Conservation (phyloP, 805 yeast species). For the Schwanniomyces pseudopolymorphus region DNA sequence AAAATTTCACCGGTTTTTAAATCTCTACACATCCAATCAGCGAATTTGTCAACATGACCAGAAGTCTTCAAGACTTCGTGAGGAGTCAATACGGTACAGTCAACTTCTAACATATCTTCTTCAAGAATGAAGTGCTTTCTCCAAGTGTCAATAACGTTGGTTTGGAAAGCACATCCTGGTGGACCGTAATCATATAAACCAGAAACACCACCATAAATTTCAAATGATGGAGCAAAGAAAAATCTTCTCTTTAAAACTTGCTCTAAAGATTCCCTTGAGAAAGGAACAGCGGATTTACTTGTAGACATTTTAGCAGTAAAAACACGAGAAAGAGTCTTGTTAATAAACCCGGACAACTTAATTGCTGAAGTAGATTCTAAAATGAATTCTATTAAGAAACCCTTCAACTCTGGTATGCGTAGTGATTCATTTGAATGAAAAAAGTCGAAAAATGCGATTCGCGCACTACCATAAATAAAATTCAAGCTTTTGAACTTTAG, state of each 20-base stretch:
- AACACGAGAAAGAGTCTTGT: constrained; percentile 6
- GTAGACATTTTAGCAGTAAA: constrained; percentile 26
- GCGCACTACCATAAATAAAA: neutral
- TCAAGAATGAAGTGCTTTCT: constrained; percentile 96
- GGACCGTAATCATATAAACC: constrained; percentile 99
- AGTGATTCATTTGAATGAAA: neutral
- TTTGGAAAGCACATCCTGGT: constrained; percentile 98
- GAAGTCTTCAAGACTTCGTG: constrained; percentile 97
- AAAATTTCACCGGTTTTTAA: constrained; percentile 95
- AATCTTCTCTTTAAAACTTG: constrained; percentile 91
- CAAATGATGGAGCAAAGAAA: constrained; percentile 97
- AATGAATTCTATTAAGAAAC: constrained; percentile 1
- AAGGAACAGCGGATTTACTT: constrained; percentile 35
- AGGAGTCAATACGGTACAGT: constrained; percentile 97
- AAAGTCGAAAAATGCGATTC: neutral
- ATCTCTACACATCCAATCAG: constrained; percentile 99
- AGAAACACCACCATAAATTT: constrained; percentile 96
- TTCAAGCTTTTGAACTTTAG: no score
- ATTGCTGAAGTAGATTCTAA: constrained; percentile 2
- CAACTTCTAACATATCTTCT: constrained; percentile 99
- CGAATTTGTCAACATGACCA: constrained; percentile 98
- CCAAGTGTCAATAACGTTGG: constrained; percentile 93
- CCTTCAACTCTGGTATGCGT: neutral
- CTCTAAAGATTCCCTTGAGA: constrained; percentile 86
- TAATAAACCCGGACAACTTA: constrained; percentile 6